Base-by-base conservation (phyloP, 1,284 basidiomycete genomes). In the Paramarasmius palmivorus region DNA sequence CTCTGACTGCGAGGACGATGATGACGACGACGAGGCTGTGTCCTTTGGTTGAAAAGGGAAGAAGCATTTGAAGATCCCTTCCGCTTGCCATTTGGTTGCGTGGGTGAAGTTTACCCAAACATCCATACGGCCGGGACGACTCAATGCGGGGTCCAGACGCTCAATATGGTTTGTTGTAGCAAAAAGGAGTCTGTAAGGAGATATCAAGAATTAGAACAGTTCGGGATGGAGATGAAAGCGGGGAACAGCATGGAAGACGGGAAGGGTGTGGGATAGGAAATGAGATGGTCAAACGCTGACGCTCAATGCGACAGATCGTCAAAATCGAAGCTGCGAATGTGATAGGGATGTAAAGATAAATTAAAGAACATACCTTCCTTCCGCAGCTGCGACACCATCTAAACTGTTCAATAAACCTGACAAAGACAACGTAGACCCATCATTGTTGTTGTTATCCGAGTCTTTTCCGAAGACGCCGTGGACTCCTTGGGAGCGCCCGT, bases 1-100 rank as follows among this genome's bases (percentile, higher is more conserved):
- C 46, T 68, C 58, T 35, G 65, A 59, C 48, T 64, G 59, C 19
- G 66, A 42, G 12, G 68, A 59, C 26, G 66, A 56, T 26, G 71
- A 59, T 17, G 71, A 58, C n/a, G 65, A 50, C 22, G 68, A 54
- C 20, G 68, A 55, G 1, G 67, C 55, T 46, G 58, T 50, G 38
- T 39, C 50, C 32, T 72, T 58, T 2, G 71, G 70, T 64, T 82
- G 84, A 67, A 68, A 84, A 1, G 91, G 91, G 84, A 93, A 93
- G 81, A 93, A 94, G 68, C 90, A 91, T 67, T 92, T 90, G 83
- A 92, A 94, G 66, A 92, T 90, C 50, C 88, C 90, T 70, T 92
- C 89, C 23, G 90, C 91, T 65, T 93, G 91, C 83, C 85, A 88
- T 65, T 88, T 91, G 6, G 87, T 91, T 7, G 92, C 91, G 63